Evolutionary conservation across 2,329 filamentous ascomycete species (phyloP).

Genomic region (Knoxdaviesia capensis): DNA sequence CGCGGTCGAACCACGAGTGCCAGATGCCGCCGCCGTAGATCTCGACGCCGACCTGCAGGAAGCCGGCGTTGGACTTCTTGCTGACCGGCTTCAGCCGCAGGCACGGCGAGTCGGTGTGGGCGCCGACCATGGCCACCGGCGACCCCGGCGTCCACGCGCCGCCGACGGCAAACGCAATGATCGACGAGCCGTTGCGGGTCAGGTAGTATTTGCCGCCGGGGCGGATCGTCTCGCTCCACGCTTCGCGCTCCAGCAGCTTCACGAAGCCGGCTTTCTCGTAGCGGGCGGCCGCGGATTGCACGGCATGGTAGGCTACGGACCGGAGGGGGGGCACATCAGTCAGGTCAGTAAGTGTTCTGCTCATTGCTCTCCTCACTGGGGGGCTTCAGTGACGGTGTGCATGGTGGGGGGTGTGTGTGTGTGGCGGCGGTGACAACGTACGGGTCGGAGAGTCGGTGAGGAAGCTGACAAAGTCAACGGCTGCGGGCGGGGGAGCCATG

Average conservation of each 20-base stretch:
- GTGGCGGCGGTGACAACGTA: conserved; percentile 21
- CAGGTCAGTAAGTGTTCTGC: too few relatives aligned
- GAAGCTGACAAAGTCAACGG: conserved; percentile 77
- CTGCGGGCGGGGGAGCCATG: conserved; percentile 35
- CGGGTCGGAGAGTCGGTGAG: conserved; percentile 88
- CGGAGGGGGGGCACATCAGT: not conserved
- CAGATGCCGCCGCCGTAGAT: conserved; percentile 93
- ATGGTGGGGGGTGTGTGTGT: not conserved
- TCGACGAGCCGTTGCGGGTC: conserved; percentile 80
- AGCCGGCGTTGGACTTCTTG: conserved; percentile 71
- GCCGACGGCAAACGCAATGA: conserved; percentile 83
- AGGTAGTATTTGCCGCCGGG: conserved; percentile 93
- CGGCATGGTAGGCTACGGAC: conserved; percentile 71
- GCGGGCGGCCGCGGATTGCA: conserved; percentile 54
- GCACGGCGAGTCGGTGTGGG: conserved; percentile 88
- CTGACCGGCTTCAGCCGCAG: conserved; percentile 87
- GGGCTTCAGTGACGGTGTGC: conserved; percentile 1
- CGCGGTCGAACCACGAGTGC: conserved; percentile 97
- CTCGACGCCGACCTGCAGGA: conserved; percentile 87
- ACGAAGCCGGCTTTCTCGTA: conserved; percentile 72
- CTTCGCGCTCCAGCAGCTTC: conserved; percentile 75
- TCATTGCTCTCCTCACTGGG: too few relatives aligned
- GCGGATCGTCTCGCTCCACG: conserved; percentile 60
- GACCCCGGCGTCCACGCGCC: conserved; percentile 82
- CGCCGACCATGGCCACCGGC: conserved; percentile 79